Base-by-base conservation (phyloP, 495 filamentous ascomycete species). In the Trichoderma reesei region DNA sequence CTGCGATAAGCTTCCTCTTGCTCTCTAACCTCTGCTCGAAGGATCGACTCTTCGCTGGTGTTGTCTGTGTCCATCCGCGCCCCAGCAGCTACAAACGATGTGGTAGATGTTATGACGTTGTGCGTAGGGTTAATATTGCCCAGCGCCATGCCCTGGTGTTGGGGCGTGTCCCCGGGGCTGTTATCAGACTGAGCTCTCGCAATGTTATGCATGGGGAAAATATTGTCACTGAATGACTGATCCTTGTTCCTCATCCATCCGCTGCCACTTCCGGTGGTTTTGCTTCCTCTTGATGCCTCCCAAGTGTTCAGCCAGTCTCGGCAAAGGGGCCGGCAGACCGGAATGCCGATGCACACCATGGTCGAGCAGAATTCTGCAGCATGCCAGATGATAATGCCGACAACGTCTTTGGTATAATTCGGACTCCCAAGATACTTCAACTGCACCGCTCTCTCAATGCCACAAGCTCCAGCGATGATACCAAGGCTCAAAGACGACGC, bases 401-500 rank as follows among this genome's bases (percentile, higher is more conserved):
- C 66, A 6, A 65, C 68, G 59, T 70, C 68, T 46, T 68, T 61
- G 11, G 65, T 61, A 59, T 71, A 71, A 41, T 68, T 64, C 26
- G 65, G 20, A 3, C 64, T 68, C n/a, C 64, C 65, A 1, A 73
- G 68, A 36, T 67, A 68, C 18, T 64, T 48, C 8, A 71, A 59
- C 41, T 71, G 66, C 0, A 65, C 66, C 1, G 68, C 69, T 0
- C 71, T 64, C 20, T 64, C 66, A 46, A 72, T 67, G 11, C 71
- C 71, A 16, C 63, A 65, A 3, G 66, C 67, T 16, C 62, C 71
- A 26, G 71, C 70, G 34, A 82, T 65, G 62, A 82, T 64, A 11
- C 81, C 81, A 3, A 82, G 67, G 39, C 81, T 79, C 74, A 83
- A 78, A 26, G 78, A 74, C 0, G 69, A 70, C 59, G 76, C 75